Percentiles rank a stretch among this genome's conserved stretches.
Evolutionary conservation across 345 rosid genomes (phyloP).

Genomic region (Mercurialis annua): DNA sequence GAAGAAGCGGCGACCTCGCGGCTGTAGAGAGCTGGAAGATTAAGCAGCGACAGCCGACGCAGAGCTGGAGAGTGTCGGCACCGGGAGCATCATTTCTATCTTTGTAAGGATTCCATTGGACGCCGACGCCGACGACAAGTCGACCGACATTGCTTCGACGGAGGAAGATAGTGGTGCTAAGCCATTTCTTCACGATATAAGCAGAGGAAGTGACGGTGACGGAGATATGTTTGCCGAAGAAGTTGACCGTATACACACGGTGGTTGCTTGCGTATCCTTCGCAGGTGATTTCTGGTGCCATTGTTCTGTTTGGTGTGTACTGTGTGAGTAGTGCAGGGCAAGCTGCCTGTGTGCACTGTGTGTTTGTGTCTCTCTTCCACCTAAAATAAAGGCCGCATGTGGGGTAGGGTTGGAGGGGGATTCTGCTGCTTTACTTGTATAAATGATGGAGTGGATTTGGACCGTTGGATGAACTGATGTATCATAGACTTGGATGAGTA

Average conservation of each 20-base stretch:
- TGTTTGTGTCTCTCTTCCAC: too few relatives aligned
- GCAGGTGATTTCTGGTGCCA: too few relatives aligned
- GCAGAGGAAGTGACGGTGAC: slow-evolving; percentile 28
- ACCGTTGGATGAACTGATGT: too few relatives aligned
- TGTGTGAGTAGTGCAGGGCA: too few relatives aligned
- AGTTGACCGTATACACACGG: slow-evolving; percentile 9
- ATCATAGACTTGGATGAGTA: too few relatives aligned
- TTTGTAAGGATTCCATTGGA: slow-evolving; percentile 21
- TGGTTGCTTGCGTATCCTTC: too few relatives aligned
- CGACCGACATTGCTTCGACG: not conserved
- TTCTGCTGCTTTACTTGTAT: too few relatives aligned
- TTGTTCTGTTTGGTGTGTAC: too few relatives aligned
- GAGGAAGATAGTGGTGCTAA: not conserved
- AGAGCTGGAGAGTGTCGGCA: slow-evolving; percentile 32
- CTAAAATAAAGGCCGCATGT: too few relatives aligned
- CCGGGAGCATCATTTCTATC: not conserved
- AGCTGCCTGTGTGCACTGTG: too few relatives aligned
- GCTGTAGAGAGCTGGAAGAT: slow-evolving; percentile 29
- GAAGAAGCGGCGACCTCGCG: slow-evolving; percentile 1
- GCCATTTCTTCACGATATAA: slow-evolving; percentile 27
- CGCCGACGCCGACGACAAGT: slow-evolving; percentile 36
- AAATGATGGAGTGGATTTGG: too few relatives aligned
- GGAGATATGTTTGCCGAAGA: slow-evolving; percentile 15
- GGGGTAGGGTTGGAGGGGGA: too few relatives aligned
- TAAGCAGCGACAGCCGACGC: slow-evolving; percentile 28